Evolutionary conservation across 2,329 filamentous ascomycete species (phyloP), one percentile per base, ranked within the genome.

Genomic region (Phoma sp.): DNA sequence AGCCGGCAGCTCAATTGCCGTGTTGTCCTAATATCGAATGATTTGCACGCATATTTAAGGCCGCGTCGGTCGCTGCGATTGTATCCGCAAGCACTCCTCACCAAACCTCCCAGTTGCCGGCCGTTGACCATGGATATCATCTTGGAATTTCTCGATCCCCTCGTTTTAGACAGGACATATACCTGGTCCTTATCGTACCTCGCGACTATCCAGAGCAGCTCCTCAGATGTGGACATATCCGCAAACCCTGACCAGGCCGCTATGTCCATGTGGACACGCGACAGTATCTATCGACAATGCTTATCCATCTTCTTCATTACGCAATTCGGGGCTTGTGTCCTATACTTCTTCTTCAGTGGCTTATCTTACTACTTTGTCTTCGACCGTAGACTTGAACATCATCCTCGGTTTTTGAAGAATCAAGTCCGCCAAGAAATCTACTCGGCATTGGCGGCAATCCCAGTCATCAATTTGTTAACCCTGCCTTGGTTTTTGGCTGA

Each of bases 361-460:
- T 18, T 65, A 7, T 65, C 61, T 4, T 65, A 65, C 22, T 55
- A 54, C 35, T 45, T 65, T 7, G 30, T 65, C 51, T 81, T 79
- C 56, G 79, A 81, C 64, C 70, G 75, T 11, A 75, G 77, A 9
- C 70, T 79, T 44, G 77, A 79, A 63, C 64, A 80, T 58, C 79
- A 81, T 61, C 79, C 79, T 22, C 75, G 77, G 52, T 81, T 80
- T 67, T 70, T 81, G 47, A 74, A 79, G 71, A 79, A 80, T 68
- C 79, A 81, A 60, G 66, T 79, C 47, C 70, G 71, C 46, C 77
- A 73, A 54, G 79, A 81, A 66, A 79, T 81, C 46, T 56, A 60
- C 14, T 77, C 74, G 3, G 78, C 79, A 25, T 66, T 80, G 61
- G 65, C 52, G 18, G 78, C 78, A 37, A 70, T 80, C 4, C 78